phyloP scores from a whole-genome alignment of 176 grass and related monocot species.

The Aegilops bicornis region DNA sequence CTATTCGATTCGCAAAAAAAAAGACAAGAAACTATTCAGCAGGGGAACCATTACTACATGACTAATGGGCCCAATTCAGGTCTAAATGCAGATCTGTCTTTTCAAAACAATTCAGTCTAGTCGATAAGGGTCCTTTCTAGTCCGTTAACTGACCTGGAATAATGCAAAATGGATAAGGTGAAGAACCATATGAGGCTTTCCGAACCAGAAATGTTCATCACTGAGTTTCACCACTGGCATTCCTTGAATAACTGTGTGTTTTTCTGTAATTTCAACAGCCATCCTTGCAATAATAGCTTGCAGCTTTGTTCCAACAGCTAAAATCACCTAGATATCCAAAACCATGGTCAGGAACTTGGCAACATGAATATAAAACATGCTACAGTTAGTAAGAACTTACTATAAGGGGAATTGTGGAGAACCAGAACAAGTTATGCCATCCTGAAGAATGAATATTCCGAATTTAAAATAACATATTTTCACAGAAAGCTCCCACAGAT shows the following conservation, averaged over 20 bases:
- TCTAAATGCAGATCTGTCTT: not conserved
- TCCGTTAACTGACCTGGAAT: conserved; percentile 59
- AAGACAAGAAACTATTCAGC: not conserved
- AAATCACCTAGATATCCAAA: conserved; percentile 60
- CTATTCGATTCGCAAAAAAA: not conserved
- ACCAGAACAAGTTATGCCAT: conserved; percentile 65
- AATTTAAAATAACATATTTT: not conserved
- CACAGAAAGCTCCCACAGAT: not conserved
- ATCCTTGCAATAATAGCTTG: conserved; percentile 87
- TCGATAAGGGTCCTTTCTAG: not conserved
- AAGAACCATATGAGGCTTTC: conserved; percentile 68
- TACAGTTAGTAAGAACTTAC: conserved; percentile 46
- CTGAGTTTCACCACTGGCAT: conserved; percentile 81
- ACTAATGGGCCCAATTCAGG: not conserved
- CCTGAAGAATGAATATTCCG: conserved; percentile 50
- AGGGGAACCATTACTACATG: not conserved
- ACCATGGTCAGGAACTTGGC: not conserved
- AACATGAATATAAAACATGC: not conserved
- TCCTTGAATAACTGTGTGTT: conserved; percentile 81
- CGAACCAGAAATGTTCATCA: conserved; percentile 86
- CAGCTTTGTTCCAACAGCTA: conserved; percentile 82
- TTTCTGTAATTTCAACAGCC: conserved; percentile 83
- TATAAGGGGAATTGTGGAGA: conserved; percentile 65
- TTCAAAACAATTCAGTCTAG: conserved; percentile 11
- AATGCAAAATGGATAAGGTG: conserved; percentile 80